Conservation (phyloP, 2,329 filamentous ascomycete genomes). For the Akanthomyces lecanii region DNA sequence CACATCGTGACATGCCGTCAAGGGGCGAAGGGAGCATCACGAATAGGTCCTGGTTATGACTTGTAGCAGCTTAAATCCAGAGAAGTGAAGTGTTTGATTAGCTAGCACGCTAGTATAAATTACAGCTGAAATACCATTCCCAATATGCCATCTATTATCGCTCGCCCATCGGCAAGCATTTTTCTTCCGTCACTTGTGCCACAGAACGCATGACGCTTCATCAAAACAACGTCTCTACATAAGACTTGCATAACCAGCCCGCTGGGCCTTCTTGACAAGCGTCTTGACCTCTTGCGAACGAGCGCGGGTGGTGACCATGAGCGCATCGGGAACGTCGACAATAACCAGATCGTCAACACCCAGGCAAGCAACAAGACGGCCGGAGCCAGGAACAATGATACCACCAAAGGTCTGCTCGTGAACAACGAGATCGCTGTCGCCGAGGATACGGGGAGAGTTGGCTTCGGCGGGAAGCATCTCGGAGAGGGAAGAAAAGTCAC, state of each 20-base stretch:
- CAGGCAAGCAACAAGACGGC: conserved; percentile 25
- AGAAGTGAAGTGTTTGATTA: conserved; percentile 18
- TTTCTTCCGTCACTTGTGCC: conserved; percentile 10
- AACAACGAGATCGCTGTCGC: conserved; percentile 24
- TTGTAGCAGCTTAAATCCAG: neutral
- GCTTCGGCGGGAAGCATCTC: conserved; percentile 27
- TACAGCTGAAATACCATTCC: conserved; percentile 16
- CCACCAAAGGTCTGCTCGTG: conserved; percentile 25
- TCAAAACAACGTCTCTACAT: conserved; percentile 19
- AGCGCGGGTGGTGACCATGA: conserved; percentile 26
- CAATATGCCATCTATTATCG: conserved; percentile 13
- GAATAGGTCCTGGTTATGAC: neutral
- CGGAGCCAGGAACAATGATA: conserved; percentile 25
- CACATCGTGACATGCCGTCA: too few relatives aligned
- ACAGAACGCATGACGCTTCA: conserved; percentile 10
- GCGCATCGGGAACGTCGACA: conserved; percentile 25
- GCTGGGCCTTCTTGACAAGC: conserved; percentile 25
- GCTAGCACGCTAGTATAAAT: conserved; percentile 18
- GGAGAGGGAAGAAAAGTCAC: conserved; percentile 26
- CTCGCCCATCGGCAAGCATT: conserved; percentile 1
- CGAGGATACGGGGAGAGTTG: conserved; percentile 24
- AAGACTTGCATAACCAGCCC: conserved; percentile 23
- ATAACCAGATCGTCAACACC: conserved; percentile 27
- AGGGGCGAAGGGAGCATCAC: neutral
- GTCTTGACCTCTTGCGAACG: conserved; percentile 27